Evolutionary conservation across 495 filamentous ascomycete genomes (phyloP).

Genomic region (Tuber indicum): DNA sequence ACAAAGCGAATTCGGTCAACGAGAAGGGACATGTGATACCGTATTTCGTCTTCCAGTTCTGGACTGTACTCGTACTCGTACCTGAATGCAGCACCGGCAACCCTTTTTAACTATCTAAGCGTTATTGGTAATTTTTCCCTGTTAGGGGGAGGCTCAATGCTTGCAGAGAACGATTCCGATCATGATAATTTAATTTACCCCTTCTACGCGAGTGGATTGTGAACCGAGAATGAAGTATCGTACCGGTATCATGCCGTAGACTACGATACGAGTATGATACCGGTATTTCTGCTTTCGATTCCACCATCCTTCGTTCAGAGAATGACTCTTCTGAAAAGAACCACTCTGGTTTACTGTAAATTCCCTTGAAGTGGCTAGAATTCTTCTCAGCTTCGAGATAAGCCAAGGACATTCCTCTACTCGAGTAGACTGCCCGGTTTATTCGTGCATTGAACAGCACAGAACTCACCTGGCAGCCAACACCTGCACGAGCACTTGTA

Average conservation of each 20-base stretch:
- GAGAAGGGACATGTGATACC: constrained; percentile 19
- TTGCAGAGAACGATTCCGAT: background rate
- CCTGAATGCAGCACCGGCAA: too few species aligned
- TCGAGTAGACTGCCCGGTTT: too few species aligned
- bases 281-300: background rate
- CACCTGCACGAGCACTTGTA: too few species aligned
- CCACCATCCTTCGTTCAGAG: background rate
- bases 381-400: background rate
- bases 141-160: background rate
- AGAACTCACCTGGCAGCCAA: too few species aligned
- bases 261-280: background rate
- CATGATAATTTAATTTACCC: too few species aligned
- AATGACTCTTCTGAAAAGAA: background rate
- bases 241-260: background rate
- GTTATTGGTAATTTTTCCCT: background rate
- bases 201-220: background rate
- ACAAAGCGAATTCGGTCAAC: constrained; percentile 17
- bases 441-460: too few species aligned
- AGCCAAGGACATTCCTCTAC: background rate
- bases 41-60: constrained; percentile 10
- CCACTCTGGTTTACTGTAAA: background rate
- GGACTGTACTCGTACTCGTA: too few species aligned
- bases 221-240: background rate
- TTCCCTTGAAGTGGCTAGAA: background rate
- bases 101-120: too few species aligned